phyloP scores from a whole-genome alignment of 352 stramenopile species.

The Phytophthora multivora region DNA sequence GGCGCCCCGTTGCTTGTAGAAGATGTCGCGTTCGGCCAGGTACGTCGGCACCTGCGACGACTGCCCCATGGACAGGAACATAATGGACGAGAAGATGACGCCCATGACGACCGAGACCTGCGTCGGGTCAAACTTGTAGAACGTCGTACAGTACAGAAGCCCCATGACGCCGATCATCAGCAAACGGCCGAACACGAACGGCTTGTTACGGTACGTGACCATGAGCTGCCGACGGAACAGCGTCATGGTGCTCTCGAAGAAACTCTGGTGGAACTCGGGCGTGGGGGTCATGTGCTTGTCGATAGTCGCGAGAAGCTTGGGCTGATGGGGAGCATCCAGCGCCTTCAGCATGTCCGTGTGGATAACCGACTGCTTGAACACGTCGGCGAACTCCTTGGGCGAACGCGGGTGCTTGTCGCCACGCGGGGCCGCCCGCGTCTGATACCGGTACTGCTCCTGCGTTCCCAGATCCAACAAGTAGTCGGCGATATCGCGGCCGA shows the following conservation, averaged over 20 bases:
- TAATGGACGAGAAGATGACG: slow-evolving; percentile 79
- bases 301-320: slow-evolving; percentile 24
- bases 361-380: slow-evolving; percentile 31
- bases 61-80: slow-evolving; percentile 79
- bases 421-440: slow-evolving; percentile 2
- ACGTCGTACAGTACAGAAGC: slow-evolving; percentile 48
- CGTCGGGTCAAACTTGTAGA: slow-evolving; percentile 48
- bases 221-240: slow-evolving; percentile 58
- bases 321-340: slow-evolving; percentile 15
- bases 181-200: slow-evolving; percentile 41
- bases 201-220: slow-evolving; percentile 61
- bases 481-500: slow-evolving; percentile 34
- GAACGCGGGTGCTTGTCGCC: slow-evolving; percentile 17
- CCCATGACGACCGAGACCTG: slow-evolving; percentile 63
- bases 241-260: slow-evolving; percentile 32
- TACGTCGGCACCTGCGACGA: slow-evolving; percentile 75
- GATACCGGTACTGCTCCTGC: slow-evolving; percentile 28
- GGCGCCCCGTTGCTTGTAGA: slow-evolving; percentile 80
- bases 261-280: slow-evolving; percentile 39
- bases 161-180: slow-evolving; percentile 54
- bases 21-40: slow-evolving; percentile 53
- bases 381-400: slow-evolving; percentile 41
- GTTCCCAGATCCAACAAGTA: slow-evolving; percentile 43
- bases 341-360: slow-evolving; percentile 17
- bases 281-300: slow-evolving; percentile 35